These are phyloP conservation scores for Atalantia buxifolia DNA, from an alignment of 345 rosid genomes.

Conservation along the genomic window DNA sequence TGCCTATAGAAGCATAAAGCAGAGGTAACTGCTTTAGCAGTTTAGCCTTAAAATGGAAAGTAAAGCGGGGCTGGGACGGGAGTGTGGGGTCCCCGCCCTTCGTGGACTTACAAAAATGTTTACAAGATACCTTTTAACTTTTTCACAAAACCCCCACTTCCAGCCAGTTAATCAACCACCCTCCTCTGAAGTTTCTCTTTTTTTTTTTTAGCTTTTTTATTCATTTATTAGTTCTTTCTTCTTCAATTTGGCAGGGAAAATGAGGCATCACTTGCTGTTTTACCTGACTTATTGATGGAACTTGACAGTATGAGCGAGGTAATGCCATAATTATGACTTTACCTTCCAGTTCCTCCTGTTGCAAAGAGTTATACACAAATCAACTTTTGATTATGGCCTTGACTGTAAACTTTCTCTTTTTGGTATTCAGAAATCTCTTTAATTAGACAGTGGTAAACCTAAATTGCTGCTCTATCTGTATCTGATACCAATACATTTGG, in stretches of 20 bases:
- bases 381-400: neutral
- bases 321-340: conserved; percentile 16
- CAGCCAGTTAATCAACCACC: no score
- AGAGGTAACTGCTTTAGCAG: conserved; percentile 44
- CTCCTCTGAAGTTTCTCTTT: neutral
- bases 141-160: neutral
- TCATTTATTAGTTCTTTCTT: conserved; percentile 4
- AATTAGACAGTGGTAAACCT: neutral
- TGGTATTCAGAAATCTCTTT: neutral
- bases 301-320: conserved; percentile 91
- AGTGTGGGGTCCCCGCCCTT: no score
- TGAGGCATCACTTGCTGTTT: conserved; percentile 98
- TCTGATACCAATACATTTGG: neutral
- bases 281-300: conserved; percentile 82
- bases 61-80: no score
- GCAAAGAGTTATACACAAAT: neutral
- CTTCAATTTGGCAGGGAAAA: conserved; percentile 65
- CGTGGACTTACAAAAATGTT: neutral
- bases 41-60: neutral
- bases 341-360: neutral
- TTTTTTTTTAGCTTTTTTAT: neutral
- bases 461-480: neutral
- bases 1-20: conserved; percentile 96
- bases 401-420: neutral
- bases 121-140: neutral